phyloP scores from a whole-genome alignment of 257 asterid genomes.

The Euphrasia confusa region DNA sequence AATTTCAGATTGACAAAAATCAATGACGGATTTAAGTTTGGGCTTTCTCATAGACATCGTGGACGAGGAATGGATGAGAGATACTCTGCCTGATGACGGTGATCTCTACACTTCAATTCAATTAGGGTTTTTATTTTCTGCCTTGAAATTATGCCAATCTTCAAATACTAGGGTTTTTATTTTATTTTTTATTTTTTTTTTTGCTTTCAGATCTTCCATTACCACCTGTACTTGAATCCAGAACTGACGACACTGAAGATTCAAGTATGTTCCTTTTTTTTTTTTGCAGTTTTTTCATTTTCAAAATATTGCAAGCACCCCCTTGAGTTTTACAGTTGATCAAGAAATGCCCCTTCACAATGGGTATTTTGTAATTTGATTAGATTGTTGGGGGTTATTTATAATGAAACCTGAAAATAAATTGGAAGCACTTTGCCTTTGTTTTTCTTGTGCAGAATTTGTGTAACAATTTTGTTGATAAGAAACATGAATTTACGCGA shows the following conservation, averaged over 20 bases:
- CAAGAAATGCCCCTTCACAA: background rate
- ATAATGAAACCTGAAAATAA: background rate
- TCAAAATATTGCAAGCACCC: background rate
- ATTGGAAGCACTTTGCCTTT: background rate
- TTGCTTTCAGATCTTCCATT: conserved; percentile 50
- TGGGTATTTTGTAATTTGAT: background rate
- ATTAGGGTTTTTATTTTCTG: background rate
- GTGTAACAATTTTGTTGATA: background rate
- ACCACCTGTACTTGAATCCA: conserved; percentile 54
- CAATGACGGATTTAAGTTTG: conserved; percentile 1
- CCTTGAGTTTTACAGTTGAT: background rate
- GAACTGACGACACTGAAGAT: conserved; percentile 65
- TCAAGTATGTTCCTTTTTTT: conserved; percentile 41
- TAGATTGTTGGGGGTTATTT: background rate
- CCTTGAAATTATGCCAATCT: background rate
- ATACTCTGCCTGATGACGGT: conserved; percentile 76
- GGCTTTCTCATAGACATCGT: conserved; percentile 52
- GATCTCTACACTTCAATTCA: conserved; percentile 13
- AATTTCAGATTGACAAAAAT: background rate
- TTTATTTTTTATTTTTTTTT: background rate
- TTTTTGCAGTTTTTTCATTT: background rate
- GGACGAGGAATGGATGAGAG: conserved; percentile 90
- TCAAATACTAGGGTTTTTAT: conserved; percentile 7
- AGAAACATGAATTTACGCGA: background rate
- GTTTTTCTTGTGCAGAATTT: background rate